A percentile compares a stretch with the other conserved stretches of the same genome.
These are phyloP conservation scores for Ustilaginoidea virens DNA, from an alignment of 2,329 filamentous ascomycete genomes.

Conservation along the genomic window DNA sequence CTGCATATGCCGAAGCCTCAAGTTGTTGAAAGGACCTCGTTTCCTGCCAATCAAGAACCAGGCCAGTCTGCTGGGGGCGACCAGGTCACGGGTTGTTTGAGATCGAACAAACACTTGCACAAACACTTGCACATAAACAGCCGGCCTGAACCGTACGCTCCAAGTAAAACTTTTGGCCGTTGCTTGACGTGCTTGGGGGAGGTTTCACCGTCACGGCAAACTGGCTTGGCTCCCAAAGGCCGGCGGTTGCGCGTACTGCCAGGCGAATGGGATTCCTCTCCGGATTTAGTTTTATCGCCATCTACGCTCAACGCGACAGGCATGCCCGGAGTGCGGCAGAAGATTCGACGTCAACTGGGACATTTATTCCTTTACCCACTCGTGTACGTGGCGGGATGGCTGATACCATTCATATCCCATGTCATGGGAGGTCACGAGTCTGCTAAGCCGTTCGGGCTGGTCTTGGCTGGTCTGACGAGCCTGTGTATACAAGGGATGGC, in stretches of 20 bases:
- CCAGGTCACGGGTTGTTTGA: too few relatives aligned
- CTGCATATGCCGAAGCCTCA: too few relatives aligned
- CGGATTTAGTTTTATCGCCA: constrained; percentile 7
- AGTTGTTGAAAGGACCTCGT: too few relatives aligned
- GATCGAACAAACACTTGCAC: too few relatives aligned
- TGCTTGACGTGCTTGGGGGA: too few relatives aligned
- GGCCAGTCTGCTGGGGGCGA: too few relatives aligned
- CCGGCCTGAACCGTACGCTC: too few relatives aligned
- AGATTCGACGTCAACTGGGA: constrained; percentile 51
- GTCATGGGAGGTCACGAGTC: constrained; percentile 22
- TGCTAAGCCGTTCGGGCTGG: constrained; percentile 38
- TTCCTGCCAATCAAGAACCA: too few relatives aligned
- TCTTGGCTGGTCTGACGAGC: constrained; percentile 38
- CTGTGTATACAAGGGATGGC: constrained; percentile 50
- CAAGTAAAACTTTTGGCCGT: too few relatives aligned
- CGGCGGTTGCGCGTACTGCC: neutral
- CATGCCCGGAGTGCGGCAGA: constrained; percentile 28
- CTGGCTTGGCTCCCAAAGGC: neutral
- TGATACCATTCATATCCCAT: constrained; percentile 53
- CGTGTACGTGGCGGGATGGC: constrained; percentile 58
- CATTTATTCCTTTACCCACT: constrained; percentile 64
- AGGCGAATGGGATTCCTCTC: constrained; percentile 6
- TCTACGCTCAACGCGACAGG: constrained; percentile 11
- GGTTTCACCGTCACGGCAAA: too few relatives aligned
- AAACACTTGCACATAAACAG: too few relatives aligned